These are phyloP conservation scores for Jatropha podagrica DNA, from an alignment of 441 rosid genomes.

Conservation along the genomic window DNA sequence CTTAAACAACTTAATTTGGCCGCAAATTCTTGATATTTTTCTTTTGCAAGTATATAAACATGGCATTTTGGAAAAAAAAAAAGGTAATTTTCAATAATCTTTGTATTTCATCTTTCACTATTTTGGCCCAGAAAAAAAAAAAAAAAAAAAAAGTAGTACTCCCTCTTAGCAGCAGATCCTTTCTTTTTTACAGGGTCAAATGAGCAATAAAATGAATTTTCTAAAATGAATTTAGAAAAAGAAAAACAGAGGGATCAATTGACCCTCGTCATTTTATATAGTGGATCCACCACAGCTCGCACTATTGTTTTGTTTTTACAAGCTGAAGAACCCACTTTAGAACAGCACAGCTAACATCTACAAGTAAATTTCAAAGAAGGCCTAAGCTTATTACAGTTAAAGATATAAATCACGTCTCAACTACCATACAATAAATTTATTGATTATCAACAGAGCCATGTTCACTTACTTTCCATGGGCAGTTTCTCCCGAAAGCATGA, in stretches of 20 bases:
- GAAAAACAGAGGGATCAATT: too few relatives aligned
- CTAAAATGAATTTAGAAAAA: too few relatives aligned
- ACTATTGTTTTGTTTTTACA: background rate
- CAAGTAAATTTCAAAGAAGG: background rate
- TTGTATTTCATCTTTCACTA: background rate
- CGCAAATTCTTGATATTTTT: background rate
- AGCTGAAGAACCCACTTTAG: background rate
- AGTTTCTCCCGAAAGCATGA: conserved; percentile 99
- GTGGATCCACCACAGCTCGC: too few relatives aligned
- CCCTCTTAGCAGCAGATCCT: background rate
- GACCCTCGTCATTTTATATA: too few relatives aligned
- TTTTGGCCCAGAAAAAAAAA: background rate
- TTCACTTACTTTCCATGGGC: conserved; percentile 91
- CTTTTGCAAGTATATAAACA: too few relatives aligned
- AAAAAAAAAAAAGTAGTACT: background rate
- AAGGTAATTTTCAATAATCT: background rate
- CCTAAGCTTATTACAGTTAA: background rate
- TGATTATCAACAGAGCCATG: background rate
- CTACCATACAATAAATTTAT: background rate
- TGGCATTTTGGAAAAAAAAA: background rate
- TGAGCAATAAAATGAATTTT: too few relatives aligned
- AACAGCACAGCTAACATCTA: background rate
- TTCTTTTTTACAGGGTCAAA: too few relatives aligned
- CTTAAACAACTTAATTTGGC: background rate
- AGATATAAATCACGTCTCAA: conserved; percentile 1